A percentile compares a stretch with the other conserved stretches of the same genome.
Conservation (phyloP, 129 eudicot species). For the Chrysanthemum seticuspe region DNA sequence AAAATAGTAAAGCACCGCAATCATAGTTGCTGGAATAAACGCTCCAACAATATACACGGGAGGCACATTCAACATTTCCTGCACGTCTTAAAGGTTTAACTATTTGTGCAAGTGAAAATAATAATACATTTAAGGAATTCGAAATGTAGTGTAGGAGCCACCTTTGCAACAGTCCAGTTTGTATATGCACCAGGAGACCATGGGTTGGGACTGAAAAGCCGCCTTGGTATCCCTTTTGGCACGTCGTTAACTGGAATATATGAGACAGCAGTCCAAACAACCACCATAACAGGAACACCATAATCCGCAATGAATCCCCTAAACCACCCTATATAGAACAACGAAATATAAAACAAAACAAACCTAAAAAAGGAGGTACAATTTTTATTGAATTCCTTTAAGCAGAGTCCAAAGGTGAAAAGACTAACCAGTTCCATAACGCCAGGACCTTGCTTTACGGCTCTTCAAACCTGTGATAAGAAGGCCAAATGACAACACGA, state of each 20-base stretch:
- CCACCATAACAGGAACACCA: constrained; percentile 96
- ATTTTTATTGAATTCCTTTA: background rate
- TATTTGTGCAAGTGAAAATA: background rate
- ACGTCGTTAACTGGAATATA: constrained; percentile 82
- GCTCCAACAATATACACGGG: constrained; percentile 87
- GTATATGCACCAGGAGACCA: constrained; percentile 96
- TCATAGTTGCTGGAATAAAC: constrained; percentile 97
- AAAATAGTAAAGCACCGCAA: constrained; percentile 94
- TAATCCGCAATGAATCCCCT: constrained; percentile 92
- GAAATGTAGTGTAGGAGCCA: background rate
- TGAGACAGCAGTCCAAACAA: constrained; percentile 88
- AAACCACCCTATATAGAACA: constrained; percentile 64
- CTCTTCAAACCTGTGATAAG: constrained; percentile 84
- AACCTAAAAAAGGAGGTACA: background rate
- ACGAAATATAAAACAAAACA: background rate
- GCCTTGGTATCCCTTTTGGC: constrained; percentile 89
- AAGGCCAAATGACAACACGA: constrained; percentile 91
- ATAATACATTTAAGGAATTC: background rate
- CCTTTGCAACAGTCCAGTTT: constrained; percentile 97
- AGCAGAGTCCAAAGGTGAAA: constrained; percentile 8
- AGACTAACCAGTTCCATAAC: constrained; percentile 80
- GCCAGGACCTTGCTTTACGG: constrained; percentile 98
- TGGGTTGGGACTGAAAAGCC: constrained; percentile 94
- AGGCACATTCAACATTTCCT: constrained; percentile 95
- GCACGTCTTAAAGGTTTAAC: constrained; percentile 22